A percentile compares a stretch with the other conserved stretches of the same genome.
Conservation (phyloP, 2,329 filamentous ascomycete species). For the Pseudocercospora fijiensis region DNA sequence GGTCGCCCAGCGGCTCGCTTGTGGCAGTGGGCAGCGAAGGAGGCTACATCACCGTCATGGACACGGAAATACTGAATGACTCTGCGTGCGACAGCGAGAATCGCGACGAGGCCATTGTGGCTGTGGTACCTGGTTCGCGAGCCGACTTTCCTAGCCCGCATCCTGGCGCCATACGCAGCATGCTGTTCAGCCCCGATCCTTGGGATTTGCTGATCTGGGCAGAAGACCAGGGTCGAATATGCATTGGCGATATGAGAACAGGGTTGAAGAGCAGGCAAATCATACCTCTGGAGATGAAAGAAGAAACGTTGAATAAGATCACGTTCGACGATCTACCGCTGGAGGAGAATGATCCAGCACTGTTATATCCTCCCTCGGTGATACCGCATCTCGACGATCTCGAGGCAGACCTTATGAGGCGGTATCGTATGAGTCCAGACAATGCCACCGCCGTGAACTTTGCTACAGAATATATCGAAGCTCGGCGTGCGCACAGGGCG, state of each 20-base stretch:
- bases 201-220: conserved; percentile 93
- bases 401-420: conserved; percentile 47
- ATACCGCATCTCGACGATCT: conserved; percentile 45
- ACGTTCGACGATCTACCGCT: conserved; percentile 29
- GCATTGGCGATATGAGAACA: conserved; percentile 69
- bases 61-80: conserved; percentile 50
- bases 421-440: conserved; percentile 44
- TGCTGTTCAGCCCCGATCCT: conserved; percentile 86
- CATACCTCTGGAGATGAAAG: conserved; percentile 61
- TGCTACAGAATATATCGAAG: conserved; percentile 47
- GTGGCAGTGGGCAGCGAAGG: conserved; percentile 78
- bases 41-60: conserved; percentile 74
- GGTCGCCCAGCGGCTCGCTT: conserved; percentile 68
- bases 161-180: conserved; percentile 78
- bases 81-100: conserved; percentile 42
- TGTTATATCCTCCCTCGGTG: not conserved
- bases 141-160: conserved; percentile 54
- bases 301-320: conserved; percentile 57
- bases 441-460: conserved; percentile 42
- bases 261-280: conserved; percentile 68
- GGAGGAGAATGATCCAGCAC: conserved; percentile 39
- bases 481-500: conserved; percentile 38
- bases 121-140: conserved; percentile 74
- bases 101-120: conserved; percentile 62
- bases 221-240: conserved; percentile 77